These are phyloP conservation scores for Solanum pinnatisectum DNA, from an alignment of 257 asterid genomes.

Conservation along the genomic window DNA sequence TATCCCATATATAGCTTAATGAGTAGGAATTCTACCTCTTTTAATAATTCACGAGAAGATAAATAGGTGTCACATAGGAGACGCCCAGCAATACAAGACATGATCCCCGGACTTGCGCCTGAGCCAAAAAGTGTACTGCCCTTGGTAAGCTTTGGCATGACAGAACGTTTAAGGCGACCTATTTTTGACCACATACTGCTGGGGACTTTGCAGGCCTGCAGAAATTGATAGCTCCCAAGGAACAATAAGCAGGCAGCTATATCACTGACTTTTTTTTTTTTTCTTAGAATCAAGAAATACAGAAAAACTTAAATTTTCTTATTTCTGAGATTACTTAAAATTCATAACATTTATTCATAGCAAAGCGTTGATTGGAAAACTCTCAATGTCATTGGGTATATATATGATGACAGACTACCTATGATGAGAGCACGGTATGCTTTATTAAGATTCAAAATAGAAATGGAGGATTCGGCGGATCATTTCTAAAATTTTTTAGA, in stretches of 20 bases:
- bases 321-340: not conserved
- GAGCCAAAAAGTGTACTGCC: constrained; percentile 72
- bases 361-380: not conserved
- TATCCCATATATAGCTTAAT: constrained; percentile 3
- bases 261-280: not conserved
- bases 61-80: constrained; percentile 88
- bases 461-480: not conserved
- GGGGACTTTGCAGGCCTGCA: constrained; percentile 70
- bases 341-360: not conserved
- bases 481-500: not conserved
- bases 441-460: not conserved
- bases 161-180: constrained; percentile 90
- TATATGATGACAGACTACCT: not conserved
- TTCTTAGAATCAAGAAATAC: not conserved
- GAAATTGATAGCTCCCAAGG: constrained; percentile 12
- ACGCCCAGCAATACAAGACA: constrained; percentile 94
- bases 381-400: not conserved
- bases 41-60: constrained; percentile 79
- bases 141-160: constrained; percentile 84
- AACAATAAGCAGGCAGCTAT: not conserved
- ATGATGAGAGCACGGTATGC: not conserved
- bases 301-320: not conserved
- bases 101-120: constrained; percentile 89
- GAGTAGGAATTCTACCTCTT: constrained; percentile 51
- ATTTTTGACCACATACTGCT: constrained; percentile 87